Evolutionary conservation across 495 filamentous ascomycete species (phyloP), one percentile per base, ranked within the genome.

Genomic region (Opeltia flavorubescens): DNA sequence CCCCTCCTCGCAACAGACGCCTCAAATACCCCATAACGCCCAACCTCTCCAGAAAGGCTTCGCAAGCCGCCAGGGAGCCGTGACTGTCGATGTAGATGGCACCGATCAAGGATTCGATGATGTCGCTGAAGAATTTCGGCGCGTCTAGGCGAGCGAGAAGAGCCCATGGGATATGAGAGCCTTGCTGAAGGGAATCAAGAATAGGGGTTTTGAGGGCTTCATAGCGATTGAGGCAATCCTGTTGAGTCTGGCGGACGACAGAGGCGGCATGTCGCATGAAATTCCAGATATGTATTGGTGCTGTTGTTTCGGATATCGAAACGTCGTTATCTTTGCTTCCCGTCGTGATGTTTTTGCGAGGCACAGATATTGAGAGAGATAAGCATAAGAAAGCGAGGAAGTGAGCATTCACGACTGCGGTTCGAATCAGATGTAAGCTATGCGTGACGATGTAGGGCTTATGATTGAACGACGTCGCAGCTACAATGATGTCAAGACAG

Each of bases 381-480:
- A 94, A 76, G 49, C 78, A 81, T 9, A 89, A 53, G 61, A 91
- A 95, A n/a, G 77, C 84, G n/a, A 98, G 76, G 50, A 95, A 79
- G 50, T 91, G 72, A 0, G 74, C 85, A 58, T 94, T 95, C 30
- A 89, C 87, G 7, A 86, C 64, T 0, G 85, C 81, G 11, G 84
- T 77, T 46, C 80, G 80, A 47, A 89, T 52, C 6, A 57, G 41
- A 49, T 91, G 86, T 78, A 98, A 88, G 15, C 74, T 55, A 11
- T 72, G 60, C 36, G 84, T 76, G 1, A 71, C 57, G 15, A 89
- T 63, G 13, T 70, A 55, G 6, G 54, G 51, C 2, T 64, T 56
- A 29, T 66, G 61, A 0, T 63, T 54, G 50, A 66, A 76, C 7
- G 86, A 63, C 1, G 59, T 60, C 2, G 62, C 64, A 7, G 82